Conservation (phyloP, 768 basidiomycete genomes). For the Kwoniella dejecticola region DNA sequence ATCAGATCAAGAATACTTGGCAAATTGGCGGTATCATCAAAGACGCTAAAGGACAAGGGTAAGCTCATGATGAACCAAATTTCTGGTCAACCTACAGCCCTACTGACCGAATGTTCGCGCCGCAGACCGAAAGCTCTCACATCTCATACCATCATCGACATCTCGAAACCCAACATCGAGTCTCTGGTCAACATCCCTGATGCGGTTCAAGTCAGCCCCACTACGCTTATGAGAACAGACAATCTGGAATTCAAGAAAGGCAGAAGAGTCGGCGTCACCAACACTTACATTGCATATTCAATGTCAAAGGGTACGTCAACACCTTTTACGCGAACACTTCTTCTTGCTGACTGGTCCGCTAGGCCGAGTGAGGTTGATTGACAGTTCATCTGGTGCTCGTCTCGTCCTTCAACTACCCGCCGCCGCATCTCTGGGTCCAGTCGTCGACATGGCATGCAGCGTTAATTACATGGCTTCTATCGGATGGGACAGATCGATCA, state of each 20-base stretch:
- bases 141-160: constrained; percentile 32
- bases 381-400: constrained; percentile 31
- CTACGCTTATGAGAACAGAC: constrained; percentile 31
- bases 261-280: constrained; percentile 35
- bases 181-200: constrained; percentile 21
- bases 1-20: constrained; percentile 7
- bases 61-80: neutral
- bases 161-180: constrained; percentile 34
- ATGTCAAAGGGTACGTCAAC: constrained; percentile 36
- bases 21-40: constrained; percentile 12
- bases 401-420: constrained; percentile 27
- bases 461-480: constrained; percentile 32
- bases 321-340: neutral
- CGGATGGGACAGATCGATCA: constrained; percentile 24
- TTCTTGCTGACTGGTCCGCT: neutral
- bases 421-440: constrained; percentile 15
- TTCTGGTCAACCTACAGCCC: neutral
- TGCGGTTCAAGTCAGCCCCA: constrained; percentile 31
- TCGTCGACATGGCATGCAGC: constrained; percentile 39
- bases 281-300: constrained; percentile 39
- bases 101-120: neutral
- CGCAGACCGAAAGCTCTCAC: constrained; percentile 23
- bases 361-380: constrained; percentile 44
- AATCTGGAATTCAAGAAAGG: constrained; percentile 21
- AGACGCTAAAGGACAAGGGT: constrained; percentile 32